Conservation (phyloP, 768 basidiomycete genomes). For the Lentinula edodes region DNA sequence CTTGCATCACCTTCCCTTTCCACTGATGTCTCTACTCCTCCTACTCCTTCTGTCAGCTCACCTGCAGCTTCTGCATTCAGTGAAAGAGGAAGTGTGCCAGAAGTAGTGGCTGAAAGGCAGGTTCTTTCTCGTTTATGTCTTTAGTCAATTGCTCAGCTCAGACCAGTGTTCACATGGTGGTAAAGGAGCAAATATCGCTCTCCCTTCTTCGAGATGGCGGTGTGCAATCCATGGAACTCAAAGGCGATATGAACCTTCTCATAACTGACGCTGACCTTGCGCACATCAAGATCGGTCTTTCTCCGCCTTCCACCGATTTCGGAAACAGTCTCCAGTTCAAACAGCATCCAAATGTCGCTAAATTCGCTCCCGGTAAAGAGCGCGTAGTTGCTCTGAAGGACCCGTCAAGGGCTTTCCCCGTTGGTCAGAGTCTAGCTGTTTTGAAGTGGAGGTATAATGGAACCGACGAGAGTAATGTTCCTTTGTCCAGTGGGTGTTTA, state of each 20-base stretch:
- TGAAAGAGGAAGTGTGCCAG: conserved; percentile 62
- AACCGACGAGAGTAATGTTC: conserved; percentile 88
- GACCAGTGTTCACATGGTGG: conserved; percentile 74
- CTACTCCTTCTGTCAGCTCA: conserved; percentile 18
- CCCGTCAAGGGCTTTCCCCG: conserved; percentile 74
- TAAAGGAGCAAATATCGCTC: conserved; percentile 80
- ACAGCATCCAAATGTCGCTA: conserved; percentile 92
- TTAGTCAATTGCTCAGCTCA: neutral
- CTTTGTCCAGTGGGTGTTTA: conserved; percentile 71
- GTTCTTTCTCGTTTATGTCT: neutral
- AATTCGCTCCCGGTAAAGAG: conserved; percentile 63
- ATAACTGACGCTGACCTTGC: conserved; percentile 73
- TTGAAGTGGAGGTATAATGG: conserved; percentile 90
- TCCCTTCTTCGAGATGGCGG: conserved; percentile 89
- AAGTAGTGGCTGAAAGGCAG: conserved; percentile 75
- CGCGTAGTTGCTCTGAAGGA: conserved; percentile 82
- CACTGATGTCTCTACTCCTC: conserved; percentile 38
- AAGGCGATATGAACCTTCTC: conserved; percentile 91
- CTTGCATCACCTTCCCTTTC: conserved; percentile 41
- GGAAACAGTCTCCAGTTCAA: conserved; percentile 83
- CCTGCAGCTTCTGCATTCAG: conserved; percentile 23
- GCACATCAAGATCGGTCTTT: conserved; percentile 65
- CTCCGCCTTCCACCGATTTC: conserved; percentile 49
- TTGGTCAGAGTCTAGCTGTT: conserved; percentile 81
- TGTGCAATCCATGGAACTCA: conserved; percentile 82